Evolutionary conservation across 768 basidiomycete species (phyloP), one percentile per base, ranked within the genome.

Genomic region (Lentinula boryana): DNA sequence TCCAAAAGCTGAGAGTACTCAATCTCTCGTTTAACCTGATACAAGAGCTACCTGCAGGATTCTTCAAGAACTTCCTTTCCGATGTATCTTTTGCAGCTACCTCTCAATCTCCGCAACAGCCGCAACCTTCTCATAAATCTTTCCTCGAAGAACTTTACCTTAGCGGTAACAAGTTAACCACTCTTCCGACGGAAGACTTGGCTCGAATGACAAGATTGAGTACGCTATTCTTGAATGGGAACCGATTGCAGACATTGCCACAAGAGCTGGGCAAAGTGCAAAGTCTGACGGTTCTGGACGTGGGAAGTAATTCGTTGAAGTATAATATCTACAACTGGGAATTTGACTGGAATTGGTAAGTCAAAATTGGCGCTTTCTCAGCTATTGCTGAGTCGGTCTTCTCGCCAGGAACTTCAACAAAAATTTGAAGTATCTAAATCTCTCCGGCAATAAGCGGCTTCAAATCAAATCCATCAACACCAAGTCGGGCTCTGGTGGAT

Each of bases 281-380:
- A 69, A 86, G 81, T 51, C 75, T 99, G 68, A 83, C 80, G 57
- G 84, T 90, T 35, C 78, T 99, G 65, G 97, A 99, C 69, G 95
- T 91, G 4, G 95, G 97, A 6, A 95, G 89, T 71, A 99, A 99
- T 71, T 73, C 85, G 57, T 78, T 99, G 73, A 93, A 91, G 81
- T 98, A 98, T 74, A 99, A 98, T 70, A 94, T 97, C 66, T 91
- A 93, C 66, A 99, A 99, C 68, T 95, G 89, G 89, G 93, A 96
- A 71, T 98, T 95, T 72, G 97, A 99, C 74, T 98, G 95, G 95
- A 98, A 99, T 71, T 98, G 97, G 96, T 96, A 64, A 53, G 84
- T 44, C 35, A 13, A 36, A 1, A 21, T 60, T 27, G 27, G 27
- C 27, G 27, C 46, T 21, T 21, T 50, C 31, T 8, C 54, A 33